phyloP scores from a whole-genome alignment of 345 rosid genomes.

The Eucalyptus marginata region DNA sequence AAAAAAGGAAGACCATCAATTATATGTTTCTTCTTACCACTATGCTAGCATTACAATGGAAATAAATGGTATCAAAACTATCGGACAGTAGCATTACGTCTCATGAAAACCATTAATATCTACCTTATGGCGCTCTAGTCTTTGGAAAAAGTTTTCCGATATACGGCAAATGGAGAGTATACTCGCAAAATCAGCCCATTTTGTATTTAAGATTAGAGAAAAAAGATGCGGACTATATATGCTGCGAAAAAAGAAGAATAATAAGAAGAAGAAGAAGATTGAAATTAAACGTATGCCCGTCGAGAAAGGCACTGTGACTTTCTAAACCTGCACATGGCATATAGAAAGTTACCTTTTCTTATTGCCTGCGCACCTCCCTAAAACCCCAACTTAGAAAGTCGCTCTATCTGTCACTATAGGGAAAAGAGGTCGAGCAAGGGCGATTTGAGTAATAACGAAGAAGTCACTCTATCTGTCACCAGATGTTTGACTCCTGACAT shows the following conservation, averaged over 20 bases:
- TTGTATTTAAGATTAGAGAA: neutral
- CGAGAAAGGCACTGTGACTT: neutral
- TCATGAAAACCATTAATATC: no score
- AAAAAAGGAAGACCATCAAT: no score
- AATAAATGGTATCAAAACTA: neutral
- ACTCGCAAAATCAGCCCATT: neutral
- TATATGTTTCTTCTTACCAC: neutral
- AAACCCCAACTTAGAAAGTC: no score
- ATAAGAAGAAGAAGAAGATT: neutral
- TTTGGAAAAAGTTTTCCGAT: no score
- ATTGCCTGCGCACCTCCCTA: no score
- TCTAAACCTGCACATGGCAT: neutral
- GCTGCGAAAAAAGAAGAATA: fast-evolving
- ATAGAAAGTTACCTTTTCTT: neutral
- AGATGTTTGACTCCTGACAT: neutral
- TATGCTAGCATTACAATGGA: neutral
- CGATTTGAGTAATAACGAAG: neutral
- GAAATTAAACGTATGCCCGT: neutral
- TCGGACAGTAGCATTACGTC: no score
- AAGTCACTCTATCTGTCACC: neutral
- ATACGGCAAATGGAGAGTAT: neutral
- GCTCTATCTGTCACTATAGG: neutral
- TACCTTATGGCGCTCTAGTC: no score
- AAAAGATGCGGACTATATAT: no score
- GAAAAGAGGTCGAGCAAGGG: neutral